Evolutionary conservation across 2,329 filamentous ascomycete species (phyloP).

Genomic region (Fusarium sp.): DNA sequence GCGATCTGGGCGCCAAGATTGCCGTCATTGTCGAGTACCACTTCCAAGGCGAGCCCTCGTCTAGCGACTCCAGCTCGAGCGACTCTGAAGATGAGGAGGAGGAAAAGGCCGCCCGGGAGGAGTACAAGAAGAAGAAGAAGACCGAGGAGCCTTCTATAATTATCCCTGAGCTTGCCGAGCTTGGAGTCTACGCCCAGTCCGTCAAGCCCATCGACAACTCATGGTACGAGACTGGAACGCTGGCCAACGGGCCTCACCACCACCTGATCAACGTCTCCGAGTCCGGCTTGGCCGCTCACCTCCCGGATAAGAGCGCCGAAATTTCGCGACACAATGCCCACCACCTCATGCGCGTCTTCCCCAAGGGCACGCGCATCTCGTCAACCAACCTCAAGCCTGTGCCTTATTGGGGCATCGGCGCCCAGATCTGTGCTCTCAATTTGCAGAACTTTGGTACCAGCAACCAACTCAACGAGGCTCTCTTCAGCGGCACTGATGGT

Average conservation of each 20-base stretch:
- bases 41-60: constrained; percentile 62
- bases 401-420: constrained; percentile 74
- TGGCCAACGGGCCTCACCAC: constrained; percentile 70
- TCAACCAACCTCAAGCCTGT: constrained; percentile 73
- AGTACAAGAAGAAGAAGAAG: constrained; percentile 67
- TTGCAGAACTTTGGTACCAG: constrained; percentile 75
- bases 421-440: constrained; percentile 77
- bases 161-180: constrained; percentile 72
- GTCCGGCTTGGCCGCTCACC: constrained; percentile 64
- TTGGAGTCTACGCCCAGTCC: constrained; percentile 77
- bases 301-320: constrained; percentile 58
- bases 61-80: constrained; percentile 47
- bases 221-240: constrained; percentile 66
- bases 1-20: constrained; percentile 71
- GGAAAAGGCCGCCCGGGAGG: constrained; percentile 59
- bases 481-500: constrained; percentile 74
- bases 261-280: constrained; percentile 79
- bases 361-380: constrained; percentile 76
- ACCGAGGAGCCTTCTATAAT: constrained; percentile 61
- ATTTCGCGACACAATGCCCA: constrained; percentile 72
- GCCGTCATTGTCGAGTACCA: constrained; percentile 77
- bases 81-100: constrained; percentile 56
- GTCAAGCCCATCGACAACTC: constrained; percentile 75
- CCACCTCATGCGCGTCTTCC: constrained; percentile 77
- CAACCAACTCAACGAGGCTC: constrained; percentile 76